A percentile compares a stretch with the other conserved stretches of the same genome.
These are phyloP conservation scores for Saccharomycopsis sp. DNA, from an alignment of 805 yeast species.

Conservation along the genomic window DNA sequence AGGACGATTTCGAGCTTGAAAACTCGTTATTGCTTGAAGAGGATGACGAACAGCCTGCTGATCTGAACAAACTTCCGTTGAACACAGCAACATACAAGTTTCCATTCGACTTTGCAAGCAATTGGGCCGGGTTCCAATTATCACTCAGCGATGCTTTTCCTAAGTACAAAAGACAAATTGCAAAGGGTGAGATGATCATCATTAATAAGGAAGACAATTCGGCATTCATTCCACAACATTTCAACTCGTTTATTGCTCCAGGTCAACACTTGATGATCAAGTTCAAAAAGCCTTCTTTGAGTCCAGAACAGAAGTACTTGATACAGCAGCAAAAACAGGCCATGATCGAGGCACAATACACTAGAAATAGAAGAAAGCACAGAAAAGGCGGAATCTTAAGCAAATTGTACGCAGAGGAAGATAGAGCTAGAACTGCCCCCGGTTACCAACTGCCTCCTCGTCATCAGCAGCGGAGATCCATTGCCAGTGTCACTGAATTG, in stretches of 20 bases:
- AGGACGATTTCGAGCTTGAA: background rate
- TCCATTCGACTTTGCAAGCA: slow-evolving; percentile 16
- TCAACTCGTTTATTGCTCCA: slow-evolving; percentile 12
- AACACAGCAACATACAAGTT: slow-evolving; percentile 10
- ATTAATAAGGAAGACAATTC: slow-evolving; percentile 11
- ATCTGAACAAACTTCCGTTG: background rate
- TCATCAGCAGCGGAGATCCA: background rate
- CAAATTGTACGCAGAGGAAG: background rate
- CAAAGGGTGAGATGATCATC: slow-evolving; percentile 7
- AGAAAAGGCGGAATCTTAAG: background rate
- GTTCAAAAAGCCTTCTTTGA: slow-evolving; percentile 5
- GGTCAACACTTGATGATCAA: slow-evolving; percentile 13
- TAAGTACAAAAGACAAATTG: slow-evolving; percentile 6
- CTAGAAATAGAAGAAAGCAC: background rate
- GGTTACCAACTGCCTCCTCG: background rate
- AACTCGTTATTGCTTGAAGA: background rate
- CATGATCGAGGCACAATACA: background rate
- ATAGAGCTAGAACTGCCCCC: background rate
- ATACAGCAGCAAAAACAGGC: background rate
- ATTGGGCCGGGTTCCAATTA: slow-evolving; percentile 15
- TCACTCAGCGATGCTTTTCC: slow-evolving; percentile 19
- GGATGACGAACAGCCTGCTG: background rate
- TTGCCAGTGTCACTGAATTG: background rate
- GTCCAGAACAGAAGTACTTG: background rate
- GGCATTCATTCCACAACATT: slow-evolving; percentile 19